Base-by-base conservation (phyloP, 129 eudicot species). In the Chrysanthemum makinoi region DNA sequence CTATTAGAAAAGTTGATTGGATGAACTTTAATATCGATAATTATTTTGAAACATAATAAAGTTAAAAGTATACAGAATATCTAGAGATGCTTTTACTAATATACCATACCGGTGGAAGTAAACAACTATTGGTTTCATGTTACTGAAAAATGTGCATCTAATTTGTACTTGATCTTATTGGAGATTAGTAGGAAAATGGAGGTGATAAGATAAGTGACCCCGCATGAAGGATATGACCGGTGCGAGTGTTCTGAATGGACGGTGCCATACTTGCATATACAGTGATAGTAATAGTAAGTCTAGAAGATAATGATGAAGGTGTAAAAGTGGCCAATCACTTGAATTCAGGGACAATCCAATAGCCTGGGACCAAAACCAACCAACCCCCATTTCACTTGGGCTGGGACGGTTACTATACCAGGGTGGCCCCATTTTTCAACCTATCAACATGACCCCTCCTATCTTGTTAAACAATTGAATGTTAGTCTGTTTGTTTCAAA, bases 291-390 rank as follows among this genome's bases (percentile, higher is more conserved):
- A 24, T 28, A 55, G 56, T 22, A 55, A 51, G 73, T 75, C 58
- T 65, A 54, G 53, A 43, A 6, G 14, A 50, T 16, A 66, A 75
- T 75, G 26, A 65, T 54, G 72, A 24, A 39, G 62, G 10, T 65
- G 77, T 24, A 73, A 73, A 62, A 73, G 62, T 73, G 62, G 72
- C 50, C 72, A 58, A 75, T 75, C 74, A 47, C 74, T 75, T n/a
- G 74, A 54, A 66, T 75, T 75, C 68, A 75, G 53, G 67, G 62
- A 57, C 28, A 67, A 58, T 67, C 68, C 68, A 49, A 62, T 62
- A 52, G 46, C 62, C 48, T 72, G 39, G 70, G 77, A 62, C 70
- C 70, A 67, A 20, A 66, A 44, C 8, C 16, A 57, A 75, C 80
- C 66, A 66, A 66, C 58, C 73, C 79, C 77, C 17, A 61, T 48